Percentiles rank a stretch among this genome's conserved stretches.
Evolutionary conservation across 768 basidiomycete genomes (phyloP).

Genomic region (Suillus weaverae): DNA sequence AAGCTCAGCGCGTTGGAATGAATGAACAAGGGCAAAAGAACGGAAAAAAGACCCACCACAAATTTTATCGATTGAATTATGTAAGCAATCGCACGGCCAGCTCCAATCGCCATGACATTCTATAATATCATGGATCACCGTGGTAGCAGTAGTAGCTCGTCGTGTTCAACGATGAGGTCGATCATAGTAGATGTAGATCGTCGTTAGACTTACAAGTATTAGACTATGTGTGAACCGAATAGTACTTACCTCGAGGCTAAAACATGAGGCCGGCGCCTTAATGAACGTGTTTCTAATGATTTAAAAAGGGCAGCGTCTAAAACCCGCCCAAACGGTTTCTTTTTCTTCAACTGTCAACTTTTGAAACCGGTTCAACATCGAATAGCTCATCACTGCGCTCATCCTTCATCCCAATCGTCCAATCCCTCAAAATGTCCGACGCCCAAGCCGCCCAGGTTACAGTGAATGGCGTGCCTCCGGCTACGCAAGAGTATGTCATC

Average conservation of each 20-base stretch:
- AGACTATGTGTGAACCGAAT: background rate
- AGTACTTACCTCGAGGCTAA: background rate
- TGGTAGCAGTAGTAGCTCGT: background rate
- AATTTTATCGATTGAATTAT: conserved; percentile 11
- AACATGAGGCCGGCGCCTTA: background rate
- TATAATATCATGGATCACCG: conserved; percentile 1
- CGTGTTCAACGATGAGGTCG: background rate
- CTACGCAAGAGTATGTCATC: conserved; percentile 62
- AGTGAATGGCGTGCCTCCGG: conserved; percentile 82
- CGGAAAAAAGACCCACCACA: background rate
- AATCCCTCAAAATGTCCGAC: conserved; percentile 77
- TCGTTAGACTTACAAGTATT: too few relatives aligned
- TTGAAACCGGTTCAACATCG: conserved; percentile 74
- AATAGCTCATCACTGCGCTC: conserved; percentile 54
- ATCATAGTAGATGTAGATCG: background rate
- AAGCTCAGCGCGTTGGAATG: conserved; percentile 22
- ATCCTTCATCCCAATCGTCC: conserved; percentile 55
- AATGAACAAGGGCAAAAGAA: conserved; percentile 11
- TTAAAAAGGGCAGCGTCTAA: conserved; percentile 16
- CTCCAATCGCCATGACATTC: conserved; percentile 32
- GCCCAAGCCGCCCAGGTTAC: conserved; percentile 84
- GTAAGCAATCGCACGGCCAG: conserved; percentile 26
- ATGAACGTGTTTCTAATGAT: background rate
- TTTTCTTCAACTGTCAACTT: conserved; percentile 78
- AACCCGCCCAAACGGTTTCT: conserved; percentile 26